A percentile compares a stretch with the other conserved stretches of the same genome.
Evolutionary conservation across 148 eudicot species (phyloP).

Genomic region (Hydrangea macrophylla): DNA sequence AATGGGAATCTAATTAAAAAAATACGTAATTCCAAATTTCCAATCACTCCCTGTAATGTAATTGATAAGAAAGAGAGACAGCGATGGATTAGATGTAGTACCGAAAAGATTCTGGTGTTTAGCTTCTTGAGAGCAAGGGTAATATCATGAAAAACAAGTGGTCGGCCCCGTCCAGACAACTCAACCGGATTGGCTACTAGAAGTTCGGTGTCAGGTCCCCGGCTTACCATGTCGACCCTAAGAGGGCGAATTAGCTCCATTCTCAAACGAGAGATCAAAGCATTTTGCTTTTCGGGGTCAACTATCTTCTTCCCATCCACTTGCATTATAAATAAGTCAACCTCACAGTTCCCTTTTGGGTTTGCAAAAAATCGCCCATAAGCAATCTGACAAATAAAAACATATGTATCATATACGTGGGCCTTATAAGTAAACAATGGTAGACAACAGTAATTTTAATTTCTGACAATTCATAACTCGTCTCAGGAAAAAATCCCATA

Average conservation of each 20-base stretch:
- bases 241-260: constrained; percentile 49
- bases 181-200: constrained; percentile 63
- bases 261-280: constrained; percentile 42
- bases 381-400: constrained; percentile 38
- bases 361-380: constrained; percentile 50
- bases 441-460: too few species aligned
- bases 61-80: neutral
- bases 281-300: constrained; percentile 46
- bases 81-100: constrained; percentile 13
- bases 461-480: too few species aligned
- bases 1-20: too few species aligned
- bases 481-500: too few species aligned
- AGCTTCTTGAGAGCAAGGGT: constrained; percentile 62
- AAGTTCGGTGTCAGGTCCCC: constrained; percentile 67
- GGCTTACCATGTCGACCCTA: constrained; percentile 49
- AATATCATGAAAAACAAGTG: constrained; percentile 53
- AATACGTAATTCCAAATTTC: too few species aligned
- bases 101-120: constrained; percentile 52
- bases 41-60: neutral
- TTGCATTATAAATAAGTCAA: constrained; percentile 59
- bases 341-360: constrained; percentile 37
- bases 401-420: neutral
- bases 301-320: constrained; percentile 57
- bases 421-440: too few species aligned
- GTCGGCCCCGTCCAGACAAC: constrained; percentile 63